phyloP scores from a whole-genome alignment of 176 grass and related monocot species.

The Thalia dealbata region DNA sequence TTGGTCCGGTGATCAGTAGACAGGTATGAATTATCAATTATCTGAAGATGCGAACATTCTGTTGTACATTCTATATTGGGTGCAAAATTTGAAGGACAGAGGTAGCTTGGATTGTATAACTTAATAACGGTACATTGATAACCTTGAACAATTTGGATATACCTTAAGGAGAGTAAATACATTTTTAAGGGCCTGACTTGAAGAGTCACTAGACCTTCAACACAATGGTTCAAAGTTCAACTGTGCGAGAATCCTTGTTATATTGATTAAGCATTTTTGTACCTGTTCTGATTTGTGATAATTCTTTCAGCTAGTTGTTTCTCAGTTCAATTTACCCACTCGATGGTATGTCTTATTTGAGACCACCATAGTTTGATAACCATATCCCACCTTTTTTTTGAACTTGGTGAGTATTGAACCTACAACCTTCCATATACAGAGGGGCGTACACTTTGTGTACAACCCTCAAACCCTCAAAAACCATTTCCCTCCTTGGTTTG shows the following conservation, averaged over 20 bases:
- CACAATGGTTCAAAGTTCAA: not conserved
- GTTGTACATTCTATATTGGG: not conserved
- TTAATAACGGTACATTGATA: too few species aligned
- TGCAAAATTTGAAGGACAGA: too few species aligned
- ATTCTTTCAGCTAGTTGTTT: too few species aligned
- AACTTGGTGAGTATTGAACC: too few species aligned
- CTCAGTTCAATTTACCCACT: too few species aligned
- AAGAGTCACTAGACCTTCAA: not conserved
- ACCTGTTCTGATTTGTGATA: too few species aligned
- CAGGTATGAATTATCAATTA: conserved; percentile 36
- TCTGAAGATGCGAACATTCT: not conserved
- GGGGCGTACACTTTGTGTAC: too few species aligned
- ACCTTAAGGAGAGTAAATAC: not conserved
- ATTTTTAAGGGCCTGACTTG: not conserved
- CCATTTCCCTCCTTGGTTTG: not conserved
- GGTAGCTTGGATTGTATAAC: too few species aligned
- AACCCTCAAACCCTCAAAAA: too few species aligned
- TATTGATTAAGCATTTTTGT: too few species aligned
- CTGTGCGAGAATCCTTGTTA: too few species aligned
- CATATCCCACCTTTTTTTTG: not conserved
- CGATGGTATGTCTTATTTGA: not conserved
- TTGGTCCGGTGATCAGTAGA: conserved; percentile 89
- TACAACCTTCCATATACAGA: too few species aligned
- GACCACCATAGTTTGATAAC: conserved; percentile 13
- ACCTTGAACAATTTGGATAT: not conserved